Conservation (phyloP, 208 protist species). For the Lotmaria passim region DNA sequence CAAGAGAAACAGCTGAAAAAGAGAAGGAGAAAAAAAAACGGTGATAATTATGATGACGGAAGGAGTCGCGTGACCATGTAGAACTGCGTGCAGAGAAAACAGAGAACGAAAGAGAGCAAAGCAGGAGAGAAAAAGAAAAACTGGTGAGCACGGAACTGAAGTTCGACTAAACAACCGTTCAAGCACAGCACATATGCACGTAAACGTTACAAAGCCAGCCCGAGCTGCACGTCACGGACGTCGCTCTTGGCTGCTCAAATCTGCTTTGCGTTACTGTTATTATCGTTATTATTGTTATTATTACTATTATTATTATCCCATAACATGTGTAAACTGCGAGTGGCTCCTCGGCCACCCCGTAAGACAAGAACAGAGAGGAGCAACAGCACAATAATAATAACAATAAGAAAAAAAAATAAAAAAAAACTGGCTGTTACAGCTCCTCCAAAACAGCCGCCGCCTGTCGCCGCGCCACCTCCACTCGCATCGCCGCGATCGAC, state of each 20-base stretch:
- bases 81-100: background rate
- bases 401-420: constrained; percentile 10
- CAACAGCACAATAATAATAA: background rate
- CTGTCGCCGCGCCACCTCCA: constrained; percentile 58
- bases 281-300: background rate
- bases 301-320: too few species aligned
- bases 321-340: too few species aligned
- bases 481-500: constrained; percentile 62
- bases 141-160: background rate
- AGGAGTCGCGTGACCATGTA: background rate
- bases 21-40: background rate
- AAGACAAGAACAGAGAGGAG: too few species aligned
- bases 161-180: too few species aligned
- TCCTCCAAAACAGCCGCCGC: constrained; percentile 47
- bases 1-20: background rate
- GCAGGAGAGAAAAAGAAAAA: background rate
- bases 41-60: background rate
- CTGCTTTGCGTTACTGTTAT: background rate
- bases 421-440: constrained; percentile 14
- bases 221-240: background rate
- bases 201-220: background rate
- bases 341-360: too few species aligned
- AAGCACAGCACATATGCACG: background rate
- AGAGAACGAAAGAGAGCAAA: background rate
- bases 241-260: background rate